Evolutionary conservation across 305 asterid genomes (phyloP).

Genomic region (Fraxinus velutina): DNA sequence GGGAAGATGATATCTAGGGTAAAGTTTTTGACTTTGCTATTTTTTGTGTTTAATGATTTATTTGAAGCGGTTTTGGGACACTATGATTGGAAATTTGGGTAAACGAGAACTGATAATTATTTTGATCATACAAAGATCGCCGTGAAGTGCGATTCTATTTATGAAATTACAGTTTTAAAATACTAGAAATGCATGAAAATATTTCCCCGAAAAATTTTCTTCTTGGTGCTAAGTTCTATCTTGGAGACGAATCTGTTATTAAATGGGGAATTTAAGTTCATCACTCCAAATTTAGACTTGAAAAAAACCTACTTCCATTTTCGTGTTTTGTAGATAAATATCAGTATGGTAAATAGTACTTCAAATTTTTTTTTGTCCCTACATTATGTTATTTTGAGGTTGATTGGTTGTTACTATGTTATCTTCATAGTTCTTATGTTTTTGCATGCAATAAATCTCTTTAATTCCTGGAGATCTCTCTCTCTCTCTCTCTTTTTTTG

Average conservation of each 20-base stretch:
- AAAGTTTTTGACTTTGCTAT: background rate
- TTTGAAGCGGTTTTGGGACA: background rate
- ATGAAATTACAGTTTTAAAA: background rate
- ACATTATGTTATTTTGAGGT: background rate
- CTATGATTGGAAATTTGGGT: background rate
- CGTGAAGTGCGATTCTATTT: background rate
- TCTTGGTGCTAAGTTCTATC: constrained; percentile 7
- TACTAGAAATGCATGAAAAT: background rate
- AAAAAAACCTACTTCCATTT: background rate
- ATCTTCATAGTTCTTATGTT: background rate
- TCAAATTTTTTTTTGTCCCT: background rate
- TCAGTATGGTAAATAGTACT: background rate
- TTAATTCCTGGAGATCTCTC: background rate
- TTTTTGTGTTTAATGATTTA: background rate
- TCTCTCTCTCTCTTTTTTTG: background rate
- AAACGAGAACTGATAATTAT: background rate
- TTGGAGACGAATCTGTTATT: constrained; percentile 9
- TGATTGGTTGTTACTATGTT: background rate
- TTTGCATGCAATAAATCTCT: background rate
- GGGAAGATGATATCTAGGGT: background rate
- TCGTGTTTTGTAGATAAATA: background rate
- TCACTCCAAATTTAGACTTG: background rate
- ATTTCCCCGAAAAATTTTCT: background rate
- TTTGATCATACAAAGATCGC: background rate
- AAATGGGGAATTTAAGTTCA: background rate